Evolutionary conservation across 2,329 filamentous ascomycete species (phyloP), one percentile per base, ranked within the genome.

Genomic region (Trichothecium sympodiale): DNA sequence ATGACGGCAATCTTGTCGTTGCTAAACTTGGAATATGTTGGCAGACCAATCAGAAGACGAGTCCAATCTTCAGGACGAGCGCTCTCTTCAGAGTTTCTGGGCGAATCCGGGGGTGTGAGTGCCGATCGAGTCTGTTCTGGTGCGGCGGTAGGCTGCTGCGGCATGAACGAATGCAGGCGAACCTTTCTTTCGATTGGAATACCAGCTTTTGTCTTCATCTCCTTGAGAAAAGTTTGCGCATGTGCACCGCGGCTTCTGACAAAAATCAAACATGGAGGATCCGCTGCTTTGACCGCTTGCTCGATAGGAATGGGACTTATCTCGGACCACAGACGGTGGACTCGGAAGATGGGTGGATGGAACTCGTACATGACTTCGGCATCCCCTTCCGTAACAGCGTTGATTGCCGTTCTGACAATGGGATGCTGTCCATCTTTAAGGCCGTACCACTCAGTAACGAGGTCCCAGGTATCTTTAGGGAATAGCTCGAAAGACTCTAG

Each of bases 391-490:
- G 20, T 25, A 25, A 25, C 20, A 17, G 81, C 87, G 55, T 94
- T 82, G 56, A 89, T 82, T 27, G 83, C 87, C 45, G 71, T 73
- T 40, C 91, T 78, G 31, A 76, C 61, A 43, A 96, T 87, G 31
- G 83, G 70, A 8, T 77, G 65, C 36, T 85, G 80, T 25, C 74
- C 77, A 13, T 76, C 62, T 38, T 74, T 76, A 38, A 89, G 51
- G 10, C 86, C 86, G 49, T 95, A 93, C 85, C 85, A 93, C 33
- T 76, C 70, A 41, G 83, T 61, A 16, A 96, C 73, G 42, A 87
- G 61, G 35, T 85, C 74, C 86, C 88, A 96, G 4, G 85, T 87
- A 38, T 80, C 74, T 41, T 76, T 65, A 2, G 88, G 82, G 33
- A 96, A 74, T 20, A 91, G 64, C 48, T 84, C 76, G 47, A 85